Evolutionary conservation across 148 eudicot genomes (phyloP).

Genomic region (Spergularia bocconei): DNA sequence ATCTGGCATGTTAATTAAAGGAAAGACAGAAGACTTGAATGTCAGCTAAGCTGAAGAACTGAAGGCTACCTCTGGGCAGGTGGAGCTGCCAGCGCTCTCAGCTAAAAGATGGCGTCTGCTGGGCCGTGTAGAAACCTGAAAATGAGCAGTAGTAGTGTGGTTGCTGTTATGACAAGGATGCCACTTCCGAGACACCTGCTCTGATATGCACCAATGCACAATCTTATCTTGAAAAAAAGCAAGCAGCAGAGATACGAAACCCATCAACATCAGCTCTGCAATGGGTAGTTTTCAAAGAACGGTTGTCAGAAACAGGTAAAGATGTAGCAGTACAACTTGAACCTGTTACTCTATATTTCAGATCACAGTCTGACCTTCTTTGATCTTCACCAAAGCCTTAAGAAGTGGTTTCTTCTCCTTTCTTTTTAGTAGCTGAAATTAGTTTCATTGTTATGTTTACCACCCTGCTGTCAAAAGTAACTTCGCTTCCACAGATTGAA

Average conservation of each 20-base stretch:
- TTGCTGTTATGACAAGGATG: conserved; percentile 21
- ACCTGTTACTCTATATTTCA: too few species aligned
- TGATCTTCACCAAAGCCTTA: conserved; percentile 28
- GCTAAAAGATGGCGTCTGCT: too few species aligned
- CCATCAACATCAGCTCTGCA: conserved; percentile 36
- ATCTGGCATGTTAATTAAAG: too few species aligned
- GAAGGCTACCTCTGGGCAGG: conserved; percentile 20
- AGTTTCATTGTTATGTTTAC: too few species aligned
- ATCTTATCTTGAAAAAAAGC: conserved; percentile 25
- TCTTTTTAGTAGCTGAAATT: conserved; percentile 22
- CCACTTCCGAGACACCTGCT: conserved; percentile 5
- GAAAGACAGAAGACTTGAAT: too few species aligned
- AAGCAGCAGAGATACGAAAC: conserved; percentile 27
- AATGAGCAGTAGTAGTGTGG: neutral
- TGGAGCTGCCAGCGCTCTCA: neutral
- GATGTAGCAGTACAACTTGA: neutral
- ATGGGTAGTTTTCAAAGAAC: neutral
- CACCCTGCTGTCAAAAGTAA: too few species aligned
- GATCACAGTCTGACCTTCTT: conserved; percentile 23
- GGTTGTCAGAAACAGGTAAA: neutral
- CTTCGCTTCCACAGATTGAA: too few species aligned
- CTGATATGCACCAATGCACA: conserved; percentile 10
- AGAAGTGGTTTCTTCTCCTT: conserved; percentile 25
- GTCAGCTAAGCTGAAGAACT: too few species aligned
- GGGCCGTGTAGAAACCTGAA: neutral